These are phyloP conservation scores for Colletotrichum melonis DNA, from an alignment of 2,329 filamentous ascomycete genomes.

Conservation along the genomic window DNA sequence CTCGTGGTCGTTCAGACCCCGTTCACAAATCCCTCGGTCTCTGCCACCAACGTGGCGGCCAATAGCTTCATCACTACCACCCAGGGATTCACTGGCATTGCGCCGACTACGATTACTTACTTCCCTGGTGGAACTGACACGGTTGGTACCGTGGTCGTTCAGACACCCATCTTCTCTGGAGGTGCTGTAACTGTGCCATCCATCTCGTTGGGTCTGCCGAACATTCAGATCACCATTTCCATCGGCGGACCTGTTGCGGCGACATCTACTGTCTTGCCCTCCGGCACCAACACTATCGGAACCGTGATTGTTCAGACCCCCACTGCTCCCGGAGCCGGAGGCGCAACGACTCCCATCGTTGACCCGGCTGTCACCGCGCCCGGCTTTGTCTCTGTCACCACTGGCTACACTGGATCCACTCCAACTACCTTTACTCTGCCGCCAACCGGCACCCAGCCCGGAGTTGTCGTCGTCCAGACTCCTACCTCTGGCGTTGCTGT, in stretches of 20 bases:
- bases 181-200: neutral
- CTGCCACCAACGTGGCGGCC: neutral
- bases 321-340: neutral
- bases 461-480: conserved; percentile 14
- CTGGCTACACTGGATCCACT: neutral
- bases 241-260: neutral
- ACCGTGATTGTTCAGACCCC: conserved; percentile 20
- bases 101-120: conserved; percentile 17
- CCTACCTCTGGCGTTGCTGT: neutral
- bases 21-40: neutral
- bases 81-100: conserved; percentile 21
- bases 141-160: conserved; percentile 23
- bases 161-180: conserved; percentile 27
- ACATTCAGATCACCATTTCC: neutral
- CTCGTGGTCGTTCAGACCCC: conserved; percentile 34
- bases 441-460: conserved; percentile 1
- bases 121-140: conserved; percentile 10
- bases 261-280: neutral
- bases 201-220: neutral
- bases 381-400: neutral
- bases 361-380: neutral
- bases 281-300: neutral
- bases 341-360: neutral
- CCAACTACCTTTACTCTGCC: conserved; percentile 15
- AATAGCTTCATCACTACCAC: conserved; percentile 17